Base-by-base conservation (phyloP, 768 basidiomycete genomes). In the Mrakia gelida region DNA sequence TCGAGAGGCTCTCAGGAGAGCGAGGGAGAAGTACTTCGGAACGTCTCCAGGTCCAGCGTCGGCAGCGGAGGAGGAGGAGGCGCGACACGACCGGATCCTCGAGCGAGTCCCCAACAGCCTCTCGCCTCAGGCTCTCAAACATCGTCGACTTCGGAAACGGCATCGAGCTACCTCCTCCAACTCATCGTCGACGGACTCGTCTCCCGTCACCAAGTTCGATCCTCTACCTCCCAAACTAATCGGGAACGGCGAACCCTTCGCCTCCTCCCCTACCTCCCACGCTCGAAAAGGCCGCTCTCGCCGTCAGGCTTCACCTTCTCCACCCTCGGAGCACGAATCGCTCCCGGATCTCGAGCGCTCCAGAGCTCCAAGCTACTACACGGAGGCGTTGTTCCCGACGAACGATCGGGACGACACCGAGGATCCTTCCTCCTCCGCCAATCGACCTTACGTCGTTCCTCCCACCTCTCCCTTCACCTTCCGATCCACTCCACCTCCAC, bases 11-110 rank as follows among this genome's bases (percentile, higher is more conserved):
- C 67, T 70, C 26, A 34, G 67, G n/a, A 9, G 67, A 21, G 67
- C 67, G 26, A 34, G 38, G 34, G 67, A 70, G 67, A n/a, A 26
- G 26, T 70, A 70, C 67, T 70, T 70, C 38, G 34, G 34, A 15
- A 45, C 59, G 10, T 59, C n/a, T n/a, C 28, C 59, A 59, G 59
- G 59, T 28, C 59, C 26, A 59, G 28, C n/a, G 13, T 10, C 13
- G 26, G 41, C 38, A 70, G 38, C 32, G 32, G 34, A 34, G 16
- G 65, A 21, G 38, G 67, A 41, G 38, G 34, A 34, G 34, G 32
- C 38, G 16, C 65, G 34, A 34, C 18, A 38, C 38, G 34, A 70
- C 21, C 67, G 67, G 34, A 38, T 70, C 67, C 41, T 18, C 6
- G 23, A 70, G 23, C 67, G 67, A 9, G 41, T 45, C 23, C 67